phyloP scores from a whole-genome alignment of 2,329 filamentous ascomycete genomes.

The Ophiostoma ips region DNA sequence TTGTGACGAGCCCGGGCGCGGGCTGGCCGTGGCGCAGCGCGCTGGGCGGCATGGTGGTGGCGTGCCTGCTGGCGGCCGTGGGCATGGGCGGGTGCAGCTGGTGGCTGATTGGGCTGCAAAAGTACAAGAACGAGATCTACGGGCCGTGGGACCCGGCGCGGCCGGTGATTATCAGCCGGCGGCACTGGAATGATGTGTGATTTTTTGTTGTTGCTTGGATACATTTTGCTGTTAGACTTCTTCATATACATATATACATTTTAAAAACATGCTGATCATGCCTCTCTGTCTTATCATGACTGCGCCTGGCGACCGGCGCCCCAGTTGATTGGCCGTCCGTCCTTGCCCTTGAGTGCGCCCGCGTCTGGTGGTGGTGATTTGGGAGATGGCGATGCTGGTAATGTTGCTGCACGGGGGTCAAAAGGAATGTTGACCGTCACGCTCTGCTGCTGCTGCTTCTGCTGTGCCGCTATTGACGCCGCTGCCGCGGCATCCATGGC shows the following conservation, averaged over 20 bases:
- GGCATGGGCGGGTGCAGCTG: slow-evolving; percentile 90
- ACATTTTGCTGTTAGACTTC: no score
- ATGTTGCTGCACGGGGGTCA: background rate
- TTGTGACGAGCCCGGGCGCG: slow-evolving; percentile 33
- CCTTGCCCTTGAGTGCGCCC: background rate
- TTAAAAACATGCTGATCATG: no score
- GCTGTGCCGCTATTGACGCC: background rate
- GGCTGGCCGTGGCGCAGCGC: slow-evolving; percentile 39
- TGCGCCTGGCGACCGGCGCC: background rate
- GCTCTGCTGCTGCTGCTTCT: background rate
- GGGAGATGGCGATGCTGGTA: background rate
- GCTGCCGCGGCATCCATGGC: background rate
- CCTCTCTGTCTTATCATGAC: no score
- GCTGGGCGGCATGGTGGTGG: slow-evolving; percentile 61
- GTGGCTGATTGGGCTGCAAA: slow-evolving; percentile 95
- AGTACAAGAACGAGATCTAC: slow-evolving; percentile 98
- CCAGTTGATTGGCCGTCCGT: background rate
- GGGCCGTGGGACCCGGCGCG: slow-evolving; percentile 95
- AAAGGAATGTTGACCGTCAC: background rate
- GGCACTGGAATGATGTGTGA: slow-evolving; percentile 34
- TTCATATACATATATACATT: no score
- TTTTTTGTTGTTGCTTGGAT: no score
- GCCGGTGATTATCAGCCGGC: slow-evolving; percentile 64
- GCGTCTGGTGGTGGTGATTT: background rate
- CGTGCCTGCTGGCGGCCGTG: slow-evolving; percentile 58